Base-by-base conservation (phyloP, 768 basidiomycete species). In the Tulasnella calospora region DNA sequence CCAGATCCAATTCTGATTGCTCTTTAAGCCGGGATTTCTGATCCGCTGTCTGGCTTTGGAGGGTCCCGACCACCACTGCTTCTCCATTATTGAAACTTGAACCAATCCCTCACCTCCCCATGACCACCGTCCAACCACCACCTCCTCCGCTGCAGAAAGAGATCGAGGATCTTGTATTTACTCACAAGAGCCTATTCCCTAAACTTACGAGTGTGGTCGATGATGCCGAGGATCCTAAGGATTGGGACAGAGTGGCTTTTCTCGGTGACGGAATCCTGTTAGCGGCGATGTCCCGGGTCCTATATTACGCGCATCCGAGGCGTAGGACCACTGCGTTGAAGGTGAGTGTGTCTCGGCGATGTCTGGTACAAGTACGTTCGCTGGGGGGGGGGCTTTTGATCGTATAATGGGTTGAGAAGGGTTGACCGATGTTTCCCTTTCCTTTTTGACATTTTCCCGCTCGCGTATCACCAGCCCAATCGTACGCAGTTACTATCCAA, bases 221-320 rank as follows among this genome's bases (percentile, higher is more conserved):
- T 23, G 61, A 40, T 33, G 30, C 0, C 19, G 73, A 74, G 0
- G 44, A 35, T 17, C 76, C 76, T 12, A 9, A 40, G 21, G 76
- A 77, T 51, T 77, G 70, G 61, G 76, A 77, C n/a, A 67, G 76
- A 5, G 35, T 77, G 61, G 76, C 57, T 19, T 77, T 77, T 55
- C n/a, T 77, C 21, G 76, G 76, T 6, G 76, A 77, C 40, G 76
- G 76, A 9, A 47, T 77, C 38, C 47, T 77, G 36, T 9, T 38
- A 6, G 51, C 61, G 21, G 40, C 61, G 4, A 70, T 77, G 38
- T 77, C 76, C 23, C 69, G 51, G 23, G 23, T 77, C 3, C 35
- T 77, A 5, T 77, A 77, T 33, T 33, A 69, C 4, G 27, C 40
- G 40, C 27, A 41, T 6, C 70, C 76, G 5, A 69, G 15, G 69